phyloP scores from a whole-genome alignment of 192 early-diverging fungal genomes.

The Coemansia sp. region DNA sequence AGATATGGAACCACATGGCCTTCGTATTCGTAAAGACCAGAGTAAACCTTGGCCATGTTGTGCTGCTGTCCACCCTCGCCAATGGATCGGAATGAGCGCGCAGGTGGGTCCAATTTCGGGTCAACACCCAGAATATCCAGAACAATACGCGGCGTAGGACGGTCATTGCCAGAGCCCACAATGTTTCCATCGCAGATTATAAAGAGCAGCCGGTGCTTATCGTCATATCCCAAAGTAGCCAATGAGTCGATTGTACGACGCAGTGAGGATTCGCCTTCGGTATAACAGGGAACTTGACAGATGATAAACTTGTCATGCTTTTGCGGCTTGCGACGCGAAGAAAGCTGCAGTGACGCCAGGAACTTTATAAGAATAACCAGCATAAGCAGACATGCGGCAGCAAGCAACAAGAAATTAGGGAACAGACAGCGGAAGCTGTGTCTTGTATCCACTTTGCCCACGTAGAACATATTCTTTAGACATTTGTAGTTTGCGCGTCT shows the following conservation, averaged over 20 bases:
- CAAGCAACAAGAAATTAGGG: slow-evolving; percentile 82
- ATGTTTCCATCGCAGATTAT: slow-evolving; percentile 89
- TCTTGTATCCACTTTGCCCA: slow-evolving; percentile 79
- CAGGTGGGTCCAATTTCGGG: slow-evolving; percentile 69
- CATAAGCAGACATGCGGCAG: slow-evolving; percentile 71
- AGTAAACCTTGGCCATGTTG: slow-evolving; percentile 96
- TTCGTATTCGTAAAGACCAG: slow-evolving; percentile 86
- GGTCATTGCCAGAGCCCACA: slow-evolving; percentile 91
- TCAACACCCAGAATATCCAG: slow-evolving; percentile 87
- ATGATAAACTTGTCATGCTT: slow-evolving; percentile 96
- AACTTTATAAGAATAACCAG: slow-evolving; percentile 81
- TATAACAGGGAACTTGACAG: slow-evolving; percentile 93
- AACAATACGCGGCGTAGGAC: slow-evolving; percentile 89
- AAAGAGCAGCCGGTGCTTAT: slow-evolving; percentile 86
- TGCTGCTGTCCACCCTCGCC: slow-evolving; percentile 88
- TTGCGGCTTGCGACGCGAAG: slow-evolving; percentile 69
- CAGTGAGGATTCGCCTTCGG: slow-evolving; percentile 84
- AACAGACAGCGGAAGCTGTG: slow-evolving; percentile 74
- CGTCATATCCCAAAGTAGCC: slow-evolving; percentile 73
- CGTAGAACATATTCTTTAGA: slow-evolving; percentile 79
- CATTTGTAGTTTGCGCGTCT: slow-evolving; percentile 59
- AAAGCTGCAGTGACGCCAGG: slow-evolving; percentile 75
- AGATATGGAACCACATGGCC: slow-evolving; percentile 91
- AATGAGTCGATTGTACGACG: slow-evolving; percentile 83
- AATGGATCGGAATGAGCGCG: slow-evolving; percentile 78